Conservation (phyloP, 345 rosid genomes). For the Brassica rapa region DNA sequence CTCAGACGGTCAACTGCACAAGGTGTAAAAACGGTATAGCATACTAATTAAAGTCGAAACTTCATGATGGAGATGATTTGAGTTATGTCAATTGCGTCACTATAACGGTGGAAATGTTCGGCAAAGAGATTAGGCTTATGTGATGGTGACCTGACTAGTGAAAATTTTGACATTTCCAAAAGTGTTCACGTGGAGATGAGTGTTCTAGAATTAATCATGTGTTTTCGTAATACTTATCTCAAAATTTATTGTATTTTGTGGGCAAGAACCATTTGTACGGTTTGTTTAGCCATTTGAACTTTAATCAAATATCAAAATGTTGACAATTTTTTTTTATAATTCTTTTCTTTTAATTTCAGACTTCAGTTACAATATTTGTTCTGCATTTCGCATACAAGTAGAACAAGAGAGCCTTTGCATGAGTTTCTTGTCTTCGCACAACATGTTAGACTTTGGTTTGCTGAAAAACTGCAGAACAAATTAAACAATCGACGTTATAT, state of each 20-base stretch:
- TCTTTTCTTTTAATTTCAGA: too few species aligned
- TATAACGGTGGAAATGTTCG: background rate
- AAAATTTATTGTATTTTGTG: background rate
- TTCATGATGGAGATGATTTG: too few species aligned
- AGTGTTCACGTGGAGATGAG: background rate
- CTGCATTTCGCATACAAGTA: too few species aligned
- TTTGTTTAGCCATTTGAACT: background rate
- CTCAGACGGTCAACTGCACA: too few species aligned
- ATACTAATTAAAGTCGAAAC: too few species aligned
- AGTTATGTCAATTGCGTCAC: background rate
- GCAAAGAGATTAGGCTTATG: background rate
- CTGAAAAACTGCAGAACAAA: background rate
- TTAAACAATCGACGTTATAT: background rate
- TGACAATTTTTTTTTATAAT: background rate
- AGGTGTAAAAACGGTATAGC: too few species aligned
- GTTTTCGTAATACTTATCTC: background rate
- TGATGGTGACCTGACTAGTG: background rate
- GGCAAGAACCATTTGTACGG: background rate
- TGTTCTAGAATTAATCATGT: background rate
- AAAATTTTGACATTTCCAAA: background rate
- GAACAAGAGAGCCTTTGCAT: too few species aligned
- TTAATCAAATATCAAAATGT: background rate
- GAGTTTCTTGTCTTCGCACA: too few species aligned
- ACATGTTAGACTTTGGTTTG: background rate
- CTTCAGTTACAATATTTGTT: too few species aligned